Conservation (phyloP, 441 rosid species). For the Jatropha podagrica region DNA sequence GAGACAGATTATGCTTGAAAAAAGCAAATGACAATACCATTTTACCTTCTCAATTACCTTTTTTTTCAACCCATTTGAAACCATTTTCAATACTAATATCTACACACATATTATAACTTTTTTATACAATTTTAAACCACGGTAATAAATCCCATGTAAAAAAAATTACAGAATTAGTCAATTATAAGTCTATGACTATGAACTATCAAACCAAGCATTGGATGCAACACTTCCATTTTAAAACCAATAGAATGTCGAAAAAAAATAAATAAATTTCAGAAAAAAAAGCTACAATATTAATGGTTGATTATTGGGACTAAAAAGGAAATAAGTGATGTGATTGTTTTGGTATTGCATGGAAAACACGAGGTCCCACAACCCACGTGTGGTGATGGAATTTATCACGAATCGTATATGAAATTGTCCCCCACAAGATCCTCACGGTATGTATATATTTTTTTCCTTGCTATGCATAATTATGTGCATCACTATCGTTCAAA, state of each 20-base stretch:
- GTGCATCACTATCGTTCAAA: neutral
- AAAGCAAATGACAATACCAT: conserved; percentile 4
- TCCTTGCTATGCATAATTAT: neutral
- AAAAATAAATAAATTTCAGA: no score
- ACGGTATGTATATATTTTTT: conserved; percentile 1
- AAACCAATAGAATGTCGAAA: no score
- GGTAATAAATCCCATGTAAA: no score
- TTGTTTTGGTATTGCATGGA: conserved; percentile 1
- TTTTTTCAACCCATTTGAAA: no score
- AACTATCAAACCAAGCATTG: no score
- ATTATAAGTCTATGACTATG: no score
- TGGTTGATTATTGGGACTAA: neutral
- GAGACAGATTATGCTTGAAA: neutral
- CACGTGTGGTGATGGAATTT: conserved; percentile 25
- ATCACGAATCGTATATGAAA: conserved; percentile 3
- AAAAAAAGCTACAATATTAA: no score
- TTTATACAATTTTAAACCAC: no score
- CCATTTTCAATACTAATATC: no score
- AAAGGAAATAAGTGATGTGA: neutral
- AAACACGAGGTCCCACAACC: conserved; percentile 31
- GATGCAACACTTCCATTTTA: no score
- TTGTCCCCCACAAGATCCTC: conserved; percentile 28
- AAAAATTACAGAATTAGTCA: no score
- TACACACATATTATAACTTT: no score
- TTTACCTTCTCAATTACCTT: neutral